phyloP scores from a whole-genome alignment of 2,329 filamentous ascomycete species.

The Phialemoniopsis sp. region DNA sequence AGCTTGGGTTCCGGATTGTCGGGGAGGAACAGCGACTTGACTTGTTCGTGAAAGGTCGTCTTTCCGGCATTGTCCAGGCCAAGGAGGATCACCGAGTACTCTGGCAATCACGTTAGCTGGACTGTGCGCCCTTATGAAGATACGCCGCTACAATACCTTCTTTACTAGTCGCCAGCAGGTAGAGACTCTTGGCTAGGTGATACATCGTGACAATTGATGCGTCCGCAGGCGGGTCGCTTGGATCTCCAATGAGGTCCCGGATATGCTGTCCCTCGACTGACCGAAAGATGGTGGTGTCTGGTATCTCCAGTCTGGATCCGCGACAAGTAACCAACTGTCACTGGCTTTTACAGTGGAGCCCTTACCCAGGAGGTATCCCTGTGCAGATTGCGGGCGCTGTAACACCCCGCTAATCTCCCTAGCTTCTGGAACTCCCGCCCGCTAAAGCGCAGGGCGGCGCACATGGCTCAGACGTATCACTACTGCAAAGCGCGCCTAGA shows the following conservation, averaged over 20 bases:
- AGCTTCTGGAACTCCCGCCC: too few species aligned
- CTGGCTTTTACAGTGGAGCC: too few species aligned
- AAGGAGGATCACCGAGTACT: slow-evolving; percentile 95
- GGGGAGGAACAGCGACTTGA: slow-evolving; percentile 80
- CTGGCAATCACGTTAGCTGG: slow-evolving; percentile 35
- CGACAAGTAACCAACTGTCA: too few species aligned
- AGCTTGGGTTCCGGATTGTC: slow-evolving; percentile 58
- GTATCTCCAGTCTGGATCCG: too few species aligned
- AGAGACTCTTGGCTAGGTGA: slow-evolving; percentile 91
- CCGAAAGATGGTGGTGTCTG: not conserved
- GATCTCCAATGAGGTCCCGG: not conserved
- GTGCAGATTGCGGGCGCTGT: too few species aligned
- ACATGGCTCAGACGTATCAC: too few species aligned
- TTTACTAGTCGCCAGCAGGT: slow-evolving; percentile 94
- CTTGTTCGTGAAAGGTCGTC: slow-evolving; percentile 95
- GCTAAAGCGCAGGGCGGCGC: too few species aligned
- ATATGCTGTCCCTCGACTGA: not conserved
- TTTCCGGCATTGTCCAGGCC: slow-evolving; percentile 98
- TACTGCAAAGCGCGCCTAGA: too few species aligned
- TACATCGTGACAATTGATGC: slow-evolving; percentile 59
- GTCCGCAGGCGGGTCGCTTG: slow-evolving; percentile 1
- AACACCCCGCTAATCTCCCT: too few species aligned
- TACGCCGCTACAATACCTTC: slow-evolving; percentile 58
- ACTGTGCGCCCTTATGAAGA: slow-evolving; percentile 1
- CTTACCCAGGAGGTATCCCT: too few species aligned